phyloP scores from a whole-genome alignment of 148 eudicot species.

The Heliamphora exappendiculata region DNA sequence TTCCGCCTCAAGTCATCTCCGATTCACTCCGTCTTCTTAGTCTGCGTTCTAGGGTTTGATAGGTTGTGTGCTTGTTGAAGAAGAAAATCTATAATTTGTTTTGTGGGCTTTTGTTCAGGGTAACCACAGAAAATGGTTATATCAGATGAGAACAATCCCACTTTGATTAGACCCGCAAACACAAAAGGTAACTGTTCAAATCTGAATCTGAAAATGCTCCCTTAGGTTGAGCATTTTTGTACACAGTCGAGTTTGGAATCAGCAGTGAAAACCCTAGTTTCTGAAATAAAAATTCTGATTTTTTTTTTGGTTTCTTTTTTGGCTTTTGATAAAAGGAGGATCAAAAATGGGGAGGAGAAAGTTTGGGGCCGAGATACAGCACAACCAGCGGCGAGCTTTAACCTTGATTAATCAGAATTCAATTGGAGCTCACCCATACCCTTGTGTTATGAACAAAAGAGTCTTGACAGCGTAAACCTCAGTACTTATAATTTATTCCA shows the following conservation, averaged over 20 bases:
- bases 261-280: background rate
- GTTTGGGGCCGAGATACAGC: conserved; percentile 43
- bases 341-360: conserved; percentile 33
- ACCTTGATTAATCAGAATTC: conserved; percentile 51
- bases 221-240: background rate
- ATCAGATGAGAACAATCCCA: conserved; percentile 35
- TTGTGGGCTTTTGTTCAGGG: conserved; percentile 8
- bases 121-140: conserved; percentile 27
- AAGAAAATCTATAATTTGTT: conserved; percentile 4
- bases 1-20: conserved; percentile 12
- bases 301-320: background rate
- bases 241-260: conserved; percentile 11
- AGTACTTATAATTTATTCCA: background rate
- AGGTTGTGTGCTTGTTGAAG: conserved; percentile 8
- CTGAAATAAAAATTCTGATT: background rate
- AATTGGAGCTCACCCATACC: conserved; percentile 35
- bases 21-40: conserved; percentile 1
- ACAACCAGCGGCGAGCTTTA: conserved; percentile 60
- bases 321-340: conserved; percentile 22
- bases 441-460: conserved; percentile 41
- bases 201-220: background rate
- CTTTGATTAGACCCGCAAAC: conserved; percentile 25
- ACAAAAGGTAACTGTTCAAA: conserved; percentile 29
- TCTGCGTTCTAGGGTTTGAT: conserved; percentile 14
- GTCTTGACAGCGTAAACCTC: conserved; percentile 28